These are phyloP conservation scores for Xerocomellus dryophilus DNA, from an alignment of 768 basidiomycete genomes.

Conservation along the genomic window DNA sequence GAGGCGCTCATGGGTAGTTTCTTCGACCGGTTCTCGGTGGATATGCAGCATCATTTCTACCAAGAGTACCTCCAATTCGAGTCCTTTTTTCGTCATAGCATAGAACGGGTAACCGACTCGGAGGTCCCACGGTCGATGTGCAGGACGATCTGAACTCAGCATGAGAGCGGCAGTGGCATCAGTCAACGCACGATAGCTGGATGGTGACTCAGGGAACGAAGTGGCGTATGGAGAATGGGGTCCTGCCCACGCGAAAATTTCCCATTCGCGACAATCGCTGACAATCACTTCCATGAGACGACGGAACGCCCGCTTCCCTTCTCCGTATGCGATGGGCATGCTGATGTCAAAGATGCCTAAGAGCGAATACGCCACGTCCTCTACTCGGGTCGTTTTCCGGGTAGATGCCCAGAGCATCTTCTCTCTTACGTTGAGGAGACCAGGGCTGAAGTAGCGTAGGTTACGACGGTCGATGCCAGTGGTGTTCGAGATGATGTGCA, in stretches of 20 bases:
- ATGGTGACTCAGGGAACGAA: slow-evolving; percentile 19
- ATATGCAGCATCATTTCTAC: slow-evolving; percentile 25
- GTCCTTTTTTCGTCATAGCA: slow-evolving; percentile 21
- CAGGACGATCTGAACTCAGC: neutral
- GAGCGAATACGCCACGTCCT: slow-evolving; percentile 27
- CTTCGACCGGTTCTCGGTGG: slow-evolving; percentile 8
- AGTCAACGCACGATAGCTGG: slow-evolving; percentile 15
- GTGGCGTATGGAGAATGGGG: slow-evolving; percentile 20
- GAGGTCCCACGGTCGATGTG: slow-evolving; percentile 11
- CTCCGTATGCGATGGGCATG: slow-evolving; percentile 25
- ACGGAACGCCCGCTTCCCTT: slow-evolving; percentile 25
- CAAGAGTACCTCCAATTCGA: slow-evolving; percentile 20
- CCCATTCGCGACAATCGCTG: slow-evolving; percentile 18
- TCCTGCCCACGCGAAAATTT: slow-evolving; percentile 22
- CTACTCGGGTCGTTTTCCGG: slow-evolving; percentile 24
- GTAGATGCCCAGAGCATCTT: slow-evolving; percentile 26
- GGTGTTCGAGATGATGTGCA: slow-evolving; percentile 9
- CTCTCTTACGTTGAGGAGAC: slow-evolving; percentile 18
- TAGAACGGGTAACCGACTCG: slow-evolving; percentile 21
- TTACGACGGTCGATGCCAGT: slow-evolving; percentile 11
- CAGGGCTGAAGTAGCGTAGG: slow-evolving; percentile 22
- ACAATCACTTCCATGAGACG: slow-evolving; percentile 25
- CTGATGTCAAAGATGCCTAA: slow-evolving; percentile 26
- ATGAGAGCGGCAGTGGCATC: neutral
- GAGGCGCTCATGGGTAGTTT: slow-evolving; percentile 11